Evolutionary conservation across 352 stramenopile species (phyloP).

Genomic region (Aphanomyces astaci): DNA sequence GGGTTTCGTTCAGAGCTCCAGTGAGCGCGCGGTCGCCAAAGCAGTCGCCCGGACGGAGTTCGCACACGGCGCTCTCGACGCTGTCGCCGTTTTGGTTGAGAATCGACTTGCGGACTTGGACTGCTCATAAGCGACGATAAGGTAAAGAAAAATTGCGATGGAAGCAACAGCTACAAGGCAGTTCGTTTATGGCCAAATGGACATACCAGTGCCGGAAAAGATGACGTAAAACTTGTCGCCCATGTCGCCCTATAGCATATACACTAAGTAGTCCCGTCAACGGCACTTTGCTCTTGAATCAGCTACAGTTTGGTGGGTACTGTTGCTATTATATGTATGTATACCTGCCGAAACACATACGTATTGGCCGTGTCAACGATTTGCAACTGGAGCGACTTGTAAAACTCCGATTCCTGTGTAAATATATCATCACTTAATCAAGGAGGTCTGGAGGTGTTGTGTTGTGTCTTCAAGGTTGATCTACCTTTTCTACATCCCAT

Average conservation of each 20-base stretch:
- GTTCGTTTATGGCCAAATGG: no score
- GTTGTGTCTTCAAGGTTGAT: background rate
- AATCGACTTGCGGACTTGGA: constrained; percentile 40
- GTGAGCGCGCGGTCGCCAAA: constrained; percentile 71
- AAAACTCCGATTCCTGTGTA: constrained; percentile 28
- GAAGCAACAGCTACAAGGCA: no score
- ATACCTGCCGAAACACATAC: constrained; percentile 59
- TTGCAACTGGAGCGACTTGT: constrained; percentile 57
- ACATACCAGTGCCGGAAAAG: constrained; percentile 57
- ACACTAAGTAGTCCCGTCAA: background rate
- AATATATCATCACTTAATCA: background rate
- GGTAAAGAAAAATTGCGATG: no score
- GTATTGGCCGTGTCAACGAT: constrained; percentile 36
- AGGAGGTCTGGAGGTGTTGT: background rate
- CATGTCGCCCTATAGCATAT: constrained; percentile 68
- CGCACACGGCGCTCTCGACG: constrained; percentile 33
- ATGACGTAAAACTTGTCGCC: constrained; percentile 76
- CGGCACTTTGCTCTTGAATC: background rate
- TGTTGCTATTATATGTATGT: no score
- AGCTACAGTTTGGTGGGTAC: no score
- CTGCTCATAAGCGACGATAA: constrained; percentile 26
- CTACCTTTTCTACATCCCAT: constrained; percentile 4
- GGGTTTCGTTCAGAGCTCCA: constrained; percentile 35
- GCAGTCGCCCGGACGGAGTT: constrained; percentile 48
- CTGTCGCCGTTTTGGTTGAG: constrained; percentile 20